Conservation (phyloP, 768 basidiomycete species). For the Plicaturopsis crispa region DNA sequence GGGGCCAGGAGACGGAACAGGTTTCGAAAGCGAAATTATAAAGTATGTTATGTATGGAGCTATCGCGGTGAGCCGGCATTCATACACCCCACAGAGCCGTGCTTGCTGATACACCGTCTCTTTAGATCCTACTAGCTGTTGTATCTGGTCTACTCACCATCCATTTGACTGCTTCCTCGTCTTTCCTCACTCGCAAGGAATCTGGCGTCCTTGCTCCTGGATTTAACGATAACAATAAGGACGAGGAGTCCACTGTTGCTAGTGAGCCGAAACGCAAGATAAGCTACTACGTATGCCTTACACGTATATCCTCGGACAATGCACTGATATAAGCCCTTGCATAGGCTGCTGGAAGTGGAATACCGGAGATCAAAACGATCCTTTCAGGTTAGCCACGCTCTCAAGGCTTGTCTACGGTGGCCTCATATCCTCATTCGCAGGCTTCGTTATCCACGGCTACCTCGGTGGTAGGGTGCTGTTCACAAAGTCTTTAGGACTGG, state of each 20-base stretch:
- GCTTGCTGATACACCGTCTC: constrained; percentile 1
- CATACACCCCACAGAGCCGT: background rate
- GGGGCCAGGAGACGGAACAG: constrained; percentile 18
- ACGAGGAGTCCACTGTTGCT: constrained; percentile 11
- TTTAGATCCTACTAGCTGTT: constrained; percentile 65
- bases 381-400: constrained; percentile 51
- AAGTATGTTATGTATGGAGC: constrained; percentile 65
- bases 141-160: constrained; percentile 77
- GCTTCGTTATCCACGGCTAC: constrained; percentile 97
- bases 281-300: constrained; percentile 70
- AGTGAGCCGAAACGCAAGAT: constrained; percentile 48
- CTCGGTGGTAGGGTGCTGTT: constrained; percentile 85
- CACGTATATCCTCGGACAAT: background rate
- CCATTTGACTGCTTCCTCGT: constrained; percentile 80
- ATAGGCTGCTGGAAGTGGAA: constrained; percentile 90
- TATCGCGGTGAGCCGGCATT: constrained; percentile 60
- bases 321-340: constrained; percentile 9
- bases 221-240: constrained; percentile 20
- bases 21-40: constrained; percentile 34
- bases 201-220: constrained; percentile 56
- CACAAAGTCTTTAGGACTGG: constrained; percentile 84
- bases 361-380: constrained; percentile 95
- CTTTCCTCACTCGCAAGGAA: constrained; percentile 86
- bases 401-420: background rate
- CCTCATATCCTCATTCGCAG: constrained; percentile 24